Evolutionary conservation across 2,329 filamentous ascomycete genomes (phyloP).

Genomic region (Aspergillus bombycis): DNA sequence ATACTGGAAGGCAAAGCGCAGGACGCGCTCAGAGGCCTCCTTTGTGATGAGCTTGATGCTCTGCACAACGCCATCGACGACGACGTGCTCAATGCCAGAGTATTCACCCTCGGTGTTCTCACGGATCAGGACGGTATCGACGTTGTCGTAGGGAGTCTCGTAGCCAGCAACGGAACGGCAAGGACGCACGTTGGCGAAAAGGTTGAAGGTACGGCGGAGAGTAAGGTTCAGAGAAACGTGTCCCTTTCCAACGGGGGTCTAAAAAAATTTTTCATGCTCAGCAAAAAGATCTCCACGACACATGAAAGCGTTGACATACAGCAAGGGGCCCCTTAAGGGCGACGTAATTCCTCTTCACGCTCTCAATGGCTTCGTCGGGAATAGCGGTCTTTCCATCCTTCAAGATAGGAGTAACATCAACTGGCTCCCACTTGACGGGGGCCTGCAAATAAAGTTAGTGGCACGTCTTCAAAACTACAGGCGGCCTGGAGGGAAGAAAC

Average conservation of each 20-base stretch:
- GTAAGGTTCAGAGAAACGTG: conserved; percentile 99
- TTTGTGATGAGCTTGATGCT: conserved; percentile 99
- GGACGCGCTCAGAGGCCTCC: conserved; percentile 90
- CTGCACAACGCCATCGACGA: conserved; percentile 97
- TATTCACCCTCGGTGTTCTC: conserved; percentile 99
- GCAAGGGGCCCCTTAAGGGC: conserved; percentile 97
- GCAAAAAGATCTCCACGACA: conserved; percentile 17
- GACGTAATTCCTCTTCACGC: conserved; percentile 93
- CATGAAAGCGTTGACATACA: conserved; percentile 57
- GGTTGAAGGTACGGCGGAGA: conserved; percentile 98
- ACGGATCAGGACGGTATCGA: conserved; percentile 96
- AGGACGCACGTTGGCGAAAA: conserved; percentile 98
- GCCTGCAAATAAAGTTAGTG: conserved; percentile 58
- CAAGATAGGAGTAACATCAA: conserved; percentile 91
- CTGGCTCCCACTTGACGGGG: conserved; percentile 94
- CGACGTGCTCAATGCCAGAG: conserved; percentile 97
- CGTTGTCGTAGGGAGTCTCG: conserved; percentile 97
- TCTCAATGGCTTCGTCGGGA: conserved; percentile 87
- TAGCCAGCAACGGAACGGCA: conserved; percentile 96
- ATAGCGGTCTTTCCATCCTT: conserved; percentile 97
- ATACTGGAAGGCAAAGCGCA: conserved; percentile 98
- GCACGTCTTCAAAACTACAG: conserved; percentile 6
- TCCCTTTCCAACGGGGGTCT: conserved; percentile 97
- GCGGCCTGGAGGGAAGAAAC: conserved; percentile 3
- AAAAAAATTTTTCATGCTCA: conserved; percentile 28